phyloP scores from a whole-genome alignment of 75 land plant species.

The Azolla pinnata region DNA sequence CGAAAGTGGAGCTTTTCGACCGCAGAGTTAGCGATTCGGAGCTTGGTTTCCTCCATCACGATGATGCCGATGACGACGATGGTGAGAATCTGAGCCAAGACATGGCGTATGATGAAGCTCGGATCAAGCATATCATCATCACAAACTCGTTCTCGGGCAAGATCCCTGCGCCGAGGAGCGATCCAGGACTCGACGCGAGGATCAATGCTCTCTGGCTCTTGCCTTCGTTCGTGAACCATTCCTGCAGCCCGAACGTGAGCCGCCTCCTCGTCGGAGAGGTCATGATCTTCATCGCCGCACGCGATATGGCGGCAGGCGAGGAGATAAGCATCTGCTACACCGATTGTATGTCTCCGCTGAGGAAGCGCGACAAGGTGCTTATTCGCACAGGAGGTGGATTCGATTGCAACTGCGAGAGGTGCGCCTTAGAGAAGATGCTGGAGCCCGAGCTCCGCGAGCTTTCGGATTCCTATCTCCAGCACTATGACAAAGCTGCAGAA shows the following conservation, averaged over 20 bases:
- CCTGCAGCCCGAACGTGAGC: slow-evolving; percentile 30
- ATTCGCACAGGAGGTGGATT: slow-evolving; percentile 27
- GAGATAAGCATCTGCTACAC: slow-evolving; percentile 27
- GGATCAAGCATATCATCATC: slow-evolving; percentile 12
- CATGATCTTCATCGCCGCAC: slow-evolving; percentile 19
- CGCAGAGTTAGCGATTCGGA: neutral
- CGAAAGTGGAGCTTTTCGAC: slow-evolving; percentile 4
- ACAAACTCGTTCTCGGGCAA: slow-evolving; percentile 14
- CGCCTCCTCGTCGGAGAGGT: slow-evolving; percentile 23
- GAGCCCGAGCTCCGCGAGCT: neutral
- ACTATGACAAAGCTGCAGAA: slow-evolving; percentile 3
- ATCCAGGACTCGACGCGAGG: neutral
- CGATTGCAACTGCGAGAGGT: slow-evolving; percentile 25
- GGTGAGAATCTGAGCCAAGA: no score
- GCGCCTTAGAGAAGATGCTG: slow-evolving; percentile 13
- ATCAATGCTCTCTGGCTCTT: slow-evolving; percentile 22
- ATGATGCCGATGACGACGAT: neutral
- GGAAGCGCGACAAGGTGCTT: slow-evolving; percentile 12
- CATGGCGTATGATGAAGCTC: no score
- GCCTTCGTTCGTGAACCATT: slow-evolving; percentile 32
- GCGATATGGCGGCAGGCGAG: slow-evolving; percentile 30
- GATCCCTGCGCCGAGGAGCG: neutral
- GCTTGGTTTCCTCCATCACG: no score
- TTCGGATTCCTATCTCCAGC: neutral
- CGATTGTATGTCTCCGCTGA: slow-evolving; percentile 20